A percentile compares a stretch with the other conserved stretches of the same genome.
Evolutionary conservation across 1,284 basidiomycete genomes (phyloP).

Genomic region (Peniophora sp.): DNA sequence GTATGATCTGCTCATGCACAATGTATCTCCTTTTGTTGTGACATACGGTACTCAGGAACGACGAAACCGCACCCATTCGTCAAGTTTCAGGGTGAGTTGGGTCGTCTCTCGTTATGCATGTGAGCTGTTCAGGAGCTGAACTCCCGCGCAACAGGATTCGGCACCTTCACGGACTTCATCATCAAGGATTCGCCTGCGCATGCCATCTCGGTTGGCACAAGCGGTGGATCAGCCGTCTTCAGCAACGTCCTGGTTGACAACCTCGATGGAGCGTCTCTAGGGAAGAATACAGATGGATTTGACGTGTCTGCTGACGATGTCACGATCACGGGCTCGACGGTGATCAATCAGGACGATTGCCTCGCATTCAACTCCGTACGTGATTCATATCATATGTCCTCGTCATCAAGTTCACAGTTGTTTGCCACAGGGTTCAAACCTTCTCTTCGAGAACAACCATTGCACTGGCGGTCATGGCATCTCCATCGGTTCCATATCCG

Average conservation of each 20-base stretch:
- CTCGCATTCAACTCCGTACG: slow-evolving; percentile 41
- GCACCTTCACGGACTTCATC: slow-evolving; percentile 14
- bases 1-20: slow-evolving; percentile 31
- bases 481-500: slow-evolving; percentile 49
- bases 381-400: too few species aligned
- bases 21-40: background rate
- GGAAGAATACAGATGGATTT: slow-evolving; percentile 47
- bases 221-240: slow-evolving; percentile 18
- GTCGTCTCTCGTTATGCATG: slow-evolving; percentile 38
- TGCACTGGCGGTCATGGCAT: slow-evolving; percentile 55
- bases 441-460: slow-evolving; percentile 43
- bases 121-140: background rate
- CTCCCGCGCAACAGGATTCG: slow-evolving; percentile 20
- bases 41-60: background rate
- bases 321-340: slow-evolving; percentile 29
- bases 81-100: slow-evolving; percentile 33
- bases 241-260: slow-evolving; percentile 28
- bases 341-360: slow-evolving; percentile 48
- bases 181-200: slow-evolving; percentile 26
- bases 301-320: slow-evolving; percentile 36
- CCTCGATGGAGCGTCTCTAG: slow-evolving; percentile 26
- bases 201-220: slow-evolving; percentile 24
- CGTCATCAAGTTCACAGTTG: too few species aligned
- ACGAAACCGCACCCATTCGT: slow-evolving; percentile 26
- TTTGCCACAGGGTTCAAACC: slow-evolving; percentile 39